These are phyloP conservation scores for Biscogniauxia sp. DNA, from an alignment of 2,329 filamentous ascomycete genomes.

Conservation along the genomic window DNA sequence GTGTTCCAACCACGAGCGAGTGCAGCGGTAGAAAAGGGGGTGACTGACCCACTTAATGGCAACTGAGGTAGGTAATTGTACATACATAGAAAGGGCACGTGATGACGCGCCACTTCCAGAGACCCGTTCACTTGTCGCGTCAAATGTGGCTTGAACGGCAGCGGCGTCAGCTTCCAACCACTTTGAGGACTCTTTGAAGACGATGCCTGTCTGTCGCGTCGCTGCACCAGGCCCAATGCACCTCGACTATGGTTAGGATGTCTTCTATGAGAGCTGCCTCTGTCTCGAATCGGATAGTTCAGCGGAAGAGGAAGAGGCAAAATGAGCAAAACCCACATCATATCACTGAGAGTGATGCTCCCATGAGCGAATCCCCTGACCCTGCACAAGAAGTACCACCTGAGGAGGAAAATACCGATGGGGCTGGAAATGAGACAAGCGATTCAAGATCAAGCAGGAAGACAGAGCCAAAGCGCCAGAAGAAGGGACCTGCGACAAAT, in stretches of 20 bases:
- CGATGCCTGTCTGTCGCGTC: background rate
- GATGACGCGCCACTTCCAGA: conserved; percentile 7
- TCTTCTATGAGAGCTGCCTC: conserved; percentile 46
- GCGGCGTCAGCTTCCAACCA: conserved; percentile 12
- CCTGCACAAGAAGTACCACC: conserved; percentile 1
- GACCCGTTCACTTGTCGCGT: background rate
- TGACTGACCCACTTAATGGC: background rate
- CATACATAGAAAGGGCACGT: conserved; percentile 10
- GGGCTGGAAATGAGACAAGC: conserved; percentile 2
- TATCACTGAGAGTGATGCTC: background rate
- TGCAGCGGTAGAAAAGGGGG: background rate
- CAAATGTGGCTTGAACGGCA: conserved; percentile 8
- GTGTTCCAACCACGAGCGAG: no score
- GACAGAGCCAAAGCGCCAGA: conserved; percentile 12
- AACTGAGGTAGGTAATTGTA: background rate
- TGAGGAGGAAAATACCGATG: conserved; percentile 1
- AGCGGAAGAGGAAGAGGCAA: conserved; percentile 42
- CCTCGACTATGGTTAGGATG: conserved; percentile 36
- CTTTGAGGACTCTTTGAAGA: no score
- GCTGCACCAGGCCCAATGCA: conserved; percentile 20
- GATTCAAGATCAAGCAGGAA: background rate
- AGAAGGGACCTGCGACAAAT: conserved; percentile 18
- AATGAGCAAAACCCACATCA: conserved; percentile 29
- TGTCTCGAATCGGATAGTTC: conserved; percentile 39
- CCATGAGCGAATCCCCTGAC: conserved; percentile 1